Evolutionary conservation across 1,284 basidiomycete species (phyloP).

Genomic region (Apiotrichum gamsii): DNA sequence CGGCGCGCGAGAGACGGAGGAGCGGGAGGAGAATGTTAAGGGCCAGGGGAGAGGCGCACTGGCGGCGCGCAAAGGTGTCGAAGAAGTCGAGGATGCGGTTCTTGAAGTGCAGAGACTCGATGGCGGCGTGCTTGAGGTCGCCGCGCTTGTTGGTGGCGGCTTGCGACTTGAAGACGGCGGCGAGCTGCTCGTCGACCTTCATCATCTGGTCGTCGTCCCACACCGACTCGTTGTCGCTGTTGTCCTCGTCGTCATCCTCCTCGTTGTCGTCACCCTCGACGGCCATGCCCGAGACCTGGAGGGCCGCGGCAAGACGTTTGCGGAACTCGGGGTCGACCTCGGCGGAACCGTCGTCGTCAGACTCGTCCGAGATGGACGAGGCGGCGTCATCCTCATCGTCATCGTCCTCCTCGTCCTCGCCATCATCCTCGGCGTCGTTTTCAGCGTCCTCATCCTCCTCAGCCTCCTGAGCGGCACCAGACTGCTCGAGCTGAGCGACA

Average conservation of each 20-base stretch:
- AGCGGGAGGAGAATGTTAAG: slow-evolving; percentile 68
- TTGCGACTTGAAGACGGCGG: slow-evolving; percentile 72
- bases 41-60: slow-evolving; percentile 61
- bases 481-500: slow-evolving; percentile 70
- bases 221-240: slow-evolving; percentile 54
- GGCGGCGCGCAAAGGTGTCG: slow-evolving; percentile 72
- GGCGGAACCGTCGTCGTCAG: slow-evolving; percentile 46
- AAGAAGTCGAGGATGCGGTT: slow-evolving; percentile 88
- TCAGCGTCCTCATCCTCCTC: slow-evolving; percentile 49
- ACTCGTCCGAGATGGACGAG: slow-evolving; percentile 46
- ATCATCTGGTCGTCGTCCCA: slow-evolving; percentile 99
- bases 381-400: slow-evolving; percentile 34
- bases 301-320: slow-evolving; percentile 67
- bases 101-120: slow-evolving; percentile 85
- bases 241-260: slow-evolving; percentile 27
- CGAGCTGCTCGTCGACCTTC: slow-evolving; percentile 86
- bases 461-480: slow-evolving; percentile 45
- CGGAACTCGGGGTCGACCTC: slow-evolving; percentile 64
- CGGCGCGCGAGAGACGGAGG: slow-evolving; percentile 60
- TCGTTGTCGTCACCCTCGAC: slow-evolving; percentile 32
- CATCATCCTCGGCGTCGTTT: slow-evolving; percentile 54
- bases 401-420: slow-evolving; percentile 47
- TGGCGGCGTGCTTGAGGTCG: slow-evolving; percentile 32
- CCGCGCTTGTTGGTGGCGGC: slow-evolving; percentile 52
- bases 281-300: slow-evolving; percentile 65